Percentiles rank a stretch among this genome's conserved stretches.
Conservation (phyloP, 2,329 filamentous ascomycete genomes). For the Fusarium foetens region DNA sequence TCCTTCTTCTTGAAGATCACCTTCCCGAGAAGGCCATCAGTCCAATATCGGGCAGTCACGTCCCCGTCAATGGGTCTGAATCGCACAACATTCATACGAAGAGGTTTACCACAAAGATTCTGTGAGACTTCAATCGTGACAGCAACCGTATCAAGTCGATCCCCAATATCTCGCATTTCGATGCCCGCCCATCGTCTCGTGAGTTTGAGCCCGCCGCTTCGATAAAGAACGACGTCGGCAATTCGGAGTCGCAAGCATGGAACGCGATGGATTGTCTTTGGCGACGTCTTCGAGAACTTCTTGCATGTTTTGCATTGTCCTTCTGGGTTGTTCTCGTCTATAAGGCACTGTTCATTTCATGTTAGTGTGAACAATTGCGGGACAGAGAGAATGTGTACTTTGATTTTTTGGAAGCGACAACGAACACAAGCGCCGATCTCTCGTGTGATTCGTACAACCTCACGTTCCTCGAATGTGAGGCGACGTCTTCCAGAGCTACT, state of each 20-base stretch:
- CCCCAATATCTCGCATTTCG: slow-evolving; percentile 54
- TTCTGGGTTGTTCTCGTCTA: slow-evolving; percentile 46
- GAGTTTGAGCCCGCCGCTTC: slow-evolving; percentile 56
- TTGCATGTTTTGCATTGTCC: slow-evolving; percentile 55
- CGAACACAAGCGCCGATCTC: slow-evolving; percentile 30
- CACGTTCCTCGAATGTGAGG: neutral
- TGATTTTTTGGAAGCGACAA: slow-evolving; percentile 39
- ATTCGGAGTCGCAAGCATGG: slow-evolving; percentile 58
- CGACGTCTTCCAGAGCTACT: neutral
- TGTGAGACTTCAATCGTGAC: slow-evolving; percentile 53
- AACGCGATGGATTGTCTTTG: slow-evolving; percentile 59
- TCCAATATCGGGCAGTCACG: slow-evolving; percentile 53
- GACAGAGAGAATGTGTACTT: slow-evolving; percentile 17
- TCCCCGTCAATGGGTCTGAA: slow-evolving; percentile 54
- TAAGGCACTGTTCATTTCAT: slow-evolving; percentile 49
- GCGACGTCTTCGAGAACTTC: slow-evolving; percentile 52
- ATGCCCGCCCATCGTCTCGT: slow-evolving; percentile 57
- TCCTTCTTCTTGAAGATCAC: slow-evolving; percentile 44
- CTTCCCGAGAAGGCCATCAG: slow-evolving; percentile 42
- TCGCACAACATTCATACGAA: slow-evolving; percentile 54
- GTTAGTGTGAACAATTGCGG: slow-evolving; percentile 2
- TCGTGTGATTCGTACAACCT: slow-evolving; percentile 1
- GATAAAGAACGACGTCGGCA: slow-evolving; percentile 53
- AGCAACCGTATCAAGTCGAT: slow-evolving; percentile 45
- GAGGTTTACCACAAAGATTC: slow-evolving; percentile 50